A percentile compares a stretch with the other conserved stretches of the same genome.
These are phyloP conservation scores for Phalaenopsis equestris DNA, from an alignment of 106 monocot species.

Conservation along the genomic window DNA sequence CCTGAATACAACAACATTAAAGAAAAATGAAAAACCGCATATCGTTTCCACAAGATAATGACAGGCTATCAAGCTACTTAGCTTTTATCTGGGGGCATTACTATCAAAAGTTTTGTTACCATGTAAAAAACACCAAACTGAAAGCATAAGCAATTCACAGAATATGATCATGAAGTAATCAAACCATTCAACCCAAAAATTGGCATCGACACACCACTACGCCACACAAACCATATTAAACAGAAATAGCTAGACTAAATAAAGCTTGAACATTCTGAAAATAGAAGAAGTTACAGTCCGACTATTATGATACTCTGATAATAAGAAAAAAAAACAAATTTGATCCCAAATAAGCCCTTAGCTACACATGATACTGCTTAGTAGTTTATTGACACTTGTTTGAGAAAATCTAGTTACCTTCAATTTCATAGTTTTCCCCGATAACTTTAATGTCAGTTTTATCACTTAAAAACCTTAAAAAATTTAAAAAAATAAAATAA, in stretches of 20 bases:
- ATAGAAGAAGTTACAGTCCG: not conserved
- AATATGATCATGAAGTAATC: not conserved
- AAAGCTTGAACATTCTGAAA: not conserved
- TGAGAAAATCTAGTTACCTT: too few species aligned
- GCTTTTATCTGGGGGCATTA: not conserved
- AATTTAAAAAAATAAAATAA: too few species aligned
- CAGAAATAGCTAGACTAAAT: not conserved
- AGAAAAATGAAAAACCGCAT: not conserved
- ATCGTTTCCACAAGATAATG: not conserved
- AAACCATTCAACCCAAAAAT: not conserved
- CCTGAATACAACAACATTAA: conserved; percentile 29
- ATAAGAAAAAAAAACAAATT: not conserved
- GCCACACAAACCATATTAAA: not conserved
- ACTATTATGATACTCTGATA: not conserved
- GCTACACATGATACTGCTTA: too few species aligned
- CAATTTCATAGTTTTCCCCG: too few species aligned
- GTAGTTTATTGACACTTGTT: too few species aligned
- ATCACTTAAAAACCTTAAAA: too few species aligned
- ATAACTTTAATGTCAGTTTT: too few species aligned
- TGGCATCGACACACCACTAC: not conserved
- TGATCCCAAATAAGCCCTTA: too few species aligned
- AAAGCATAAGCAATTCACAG: not conserved
- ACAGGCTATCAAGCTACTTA: not conserved
- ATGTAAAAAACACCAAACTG: not conserved
- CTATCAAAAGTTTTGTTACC: not conserved